Conservation (phyloP, 768 basidiomycete species). For the Leccinum boreale region DNA sequence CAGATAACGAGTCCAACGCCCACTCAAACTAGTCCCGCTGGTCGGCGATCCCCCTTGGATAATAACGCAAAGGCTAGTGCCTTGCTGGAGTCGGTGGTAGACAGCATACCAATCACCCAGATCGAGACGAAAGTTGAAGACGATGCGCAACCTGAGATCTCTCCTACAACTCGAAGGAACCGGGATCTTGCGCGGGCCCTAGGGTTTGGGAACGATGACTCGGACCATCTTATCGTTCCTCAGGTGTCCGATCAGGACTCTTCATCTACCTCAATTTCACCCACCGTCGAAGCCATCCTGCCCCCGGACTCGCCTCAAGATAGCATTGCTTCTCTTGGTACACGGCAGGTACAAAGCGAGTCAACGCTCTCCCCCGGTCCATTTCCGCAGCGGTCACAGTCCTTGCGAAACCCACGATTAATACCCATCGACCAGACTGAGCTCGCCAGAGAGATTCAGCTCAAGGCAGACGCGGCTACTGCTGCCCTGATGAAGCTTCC, state of each 20-base stretch:
- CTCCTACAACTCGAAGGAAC: constrained; percentile 58
- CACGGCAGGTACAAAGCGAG: constrained; percentile 1
- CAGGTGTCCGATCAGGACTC: constrained; percentile 23
- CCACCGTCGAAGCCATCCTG: constrained; percentile 34
- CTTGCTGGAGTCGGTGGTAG: constrained; percentile 59
- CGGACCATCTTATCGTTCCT: constrained; percentile 23
- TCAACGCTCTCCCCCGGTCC: constrained; percentile 14
- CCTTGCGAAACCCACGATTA: constrained; percentile 38
- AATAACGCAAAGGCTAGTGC: constrained; percentile 60
- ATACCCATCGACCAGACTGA: constrained; percentile 49
- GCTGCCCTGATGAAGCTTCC: constrained; percentile 52
- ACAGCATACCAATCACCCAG: constrained; percentile 45
- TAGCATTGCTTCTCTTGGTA: constrained; percentile 1
- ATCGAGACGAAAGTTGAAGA: constrained; percentile 27
- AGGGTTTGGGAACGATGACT: constrained; percentile 52
- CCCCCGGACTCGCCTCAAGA: constrained; percentile 21
- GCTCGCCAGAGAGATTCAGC: constrained; percentile 63
- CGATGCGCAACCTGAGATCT: constrained; percentile 35
- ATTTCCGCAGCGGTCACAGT: constrained; percentile 29
- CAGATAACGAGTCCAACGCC: constrained; percentile 61
- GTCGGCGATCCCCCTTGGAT: constrained; percentile 39
- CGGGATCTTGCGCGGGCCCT: constrained; percentile 75
- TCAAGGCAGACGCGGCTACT: constrained; percentile 66
- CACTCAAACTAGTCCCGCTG: constrained; percentile 29
- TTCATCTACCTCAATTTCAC: constrained; percentile 31